Evolutionary conservation across 1,284 basidiomycete species (phyloP).

Genomic region (Gymnopus androsaceus): DNA sequence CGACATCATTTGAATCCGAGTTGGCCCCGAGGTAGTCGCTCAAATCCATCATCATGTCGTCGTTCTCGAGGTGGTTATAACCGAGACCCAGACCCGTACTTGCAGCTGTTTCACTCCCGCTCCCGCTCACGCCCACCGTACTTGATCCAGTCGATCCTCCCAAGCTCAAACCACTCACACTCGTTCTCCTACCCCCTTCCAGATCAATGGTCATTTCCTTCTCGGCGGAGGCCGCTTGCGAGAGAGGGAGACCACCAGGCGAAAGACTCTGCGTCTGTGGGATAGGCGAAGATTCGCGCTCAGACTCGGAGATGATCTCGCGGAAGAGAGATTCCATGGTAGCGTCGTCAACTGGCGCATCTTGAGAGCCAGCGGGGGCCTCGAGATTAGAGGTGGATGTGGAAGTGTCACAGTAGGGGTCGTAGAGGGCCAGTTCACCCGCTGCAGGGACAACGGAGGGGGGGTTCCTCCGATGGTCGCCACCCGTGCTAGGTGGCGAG

Average conservation of each 20-base stretch:
- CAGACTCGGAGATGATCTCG: conserved; percentile 58
- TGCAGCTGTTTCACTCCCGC: conserved; percentile 1
- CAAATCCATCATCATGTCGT: conserved; percentile 14
- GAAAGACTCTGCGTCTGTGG: conserved; percentile 28
- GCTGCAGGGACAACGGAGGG: conserved; percentile 79
- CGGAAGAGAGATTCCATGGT: conserved; percentile 66
- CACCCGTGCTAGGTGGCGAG: conserved; percentile 95
- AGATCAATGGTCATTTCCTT: conserved; percentile 10
- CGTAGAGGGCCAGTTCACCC: conserved; percentile 61
- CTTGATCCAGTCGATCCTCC: conserved; percentile 9
- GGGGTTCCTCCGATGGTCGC: conserved; percentile 60
- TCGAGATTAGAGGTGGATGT: conserved; percentile 5
- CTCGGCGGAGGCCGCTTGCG: conserved; percentile 8
- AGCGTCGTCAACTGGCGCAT: conserved; percentile 46
- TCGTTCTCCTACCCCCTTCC: conserved; percentile 10
- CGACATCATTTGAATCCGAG: conserved; percentile 5
- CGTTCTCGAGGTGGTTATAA: conserved; percentile 3
- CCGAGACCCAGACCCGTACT: conserved; percentile 2
- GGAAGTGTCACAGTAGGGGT: conserved; percentile 21
- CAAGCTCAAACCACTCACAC: conserved; percentile 5
- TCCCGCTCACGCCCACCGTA: conserved; percentile 1
- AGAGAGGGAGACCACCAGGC: conserved; percentile 23
- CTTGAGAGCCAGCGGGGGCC: conserved; percentile 8
- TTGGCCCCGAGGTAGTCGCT: conserved; percentile 11
- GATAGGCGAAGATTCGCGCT: conserved; percentile 23